Evolutionary conservation across 2,329 filamentous ascomycete species (phyloP), one percentile per base, ranked within the genome.

Genomic region (Xylariaceae sp.): DNA sequence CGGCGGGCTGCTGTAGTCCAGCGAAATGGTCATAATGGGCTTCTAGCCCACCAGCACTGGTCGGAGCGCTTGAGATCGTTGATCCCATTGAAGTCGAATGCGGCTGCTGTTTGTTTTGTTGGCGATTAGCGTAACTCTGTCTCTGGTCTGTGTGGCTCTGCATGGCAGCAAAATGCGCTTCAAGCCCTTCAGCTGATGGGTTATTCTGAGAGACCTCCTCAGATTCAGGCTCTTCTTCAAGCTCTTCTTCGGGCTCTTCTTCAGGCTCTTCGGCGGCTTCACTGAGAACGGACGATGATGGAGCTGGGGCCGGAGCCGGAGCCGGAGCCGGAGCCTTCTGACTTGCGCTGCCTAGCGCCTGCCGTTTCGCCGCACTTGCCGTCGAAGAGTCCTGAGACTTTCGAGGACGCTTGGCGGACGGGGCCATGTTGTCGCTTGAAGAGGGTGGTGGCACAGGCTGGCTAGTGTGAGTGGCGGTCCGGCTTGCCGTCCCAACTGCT

Each of bases 1-100:
- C 23, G 7, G 46, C 34, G 14, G 49, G 18, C 33, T 55, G 53
- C 32, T 57, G 57, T 17, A 57, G 41, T 3, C 48, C 38, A 9
- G 52, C 47, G 23, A 60, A 59, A 14, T 53, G 56, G 13, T 60
- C 56, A 27, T 50, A 56, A 16, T 59, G 57, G 9, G 53, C 55
- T 17, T 57, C 56, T 18, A 60, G 40, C 11, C 57, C 53, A 24
- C 57, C 54, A 2, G 52, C 43, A 9, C 49, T 42, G 17, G 38
- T 24, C 15, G 48, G 45, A 18, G 43, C 40, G 17, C 52, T 48
- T 29, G 53, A 53, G 14, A 43, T 37, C 3, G 48, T 48, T 21
- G 44, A 46, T 11, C 52, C 50, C 18, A 55, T 48, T 2, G 53
- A 37, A 15, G 48, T 36, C 7, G 50, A 31, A 23, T 53, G 55